Base-by-base conservation (phyloP, 176 grass and related monocot genomes). In the Carex scoparia region DNA sequence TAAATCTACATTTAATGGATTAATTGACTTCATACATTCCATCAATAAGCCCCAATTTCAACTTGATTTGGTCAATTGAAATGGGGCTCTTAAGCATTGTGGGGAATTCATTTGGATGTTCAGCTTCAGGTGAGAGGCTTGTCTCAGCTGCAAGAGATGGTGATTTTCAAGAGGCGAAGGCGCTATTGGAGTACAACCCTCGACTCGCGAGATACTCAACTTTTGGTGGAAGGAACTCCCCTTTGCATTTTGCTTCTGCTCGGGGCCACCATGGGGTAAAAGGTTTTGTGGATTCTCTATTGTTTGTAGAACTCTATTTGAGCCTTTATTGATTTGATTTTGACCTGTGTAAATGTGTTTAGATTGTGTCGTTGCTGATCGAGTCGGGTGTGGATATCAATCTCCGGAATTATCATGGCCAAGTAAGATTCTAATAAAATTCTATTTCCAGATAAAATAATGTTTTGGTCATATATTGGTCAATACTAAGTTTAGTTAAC, bases 51-150 rank as follows among this genome's bases (percentile, higher is more conserved):
- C 59, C 15, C 23, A 61, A 38, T 84, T 83, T 78, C 49, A 12
- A 56, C 61, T 85, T 81, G 5, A 69, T 58, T 85, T 89, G 71
- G 42, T 88, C 79, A 63, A 89, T 80, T 71, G n/a, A 83, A 55
- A 98, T 98, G 95, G 95, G 95, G 30, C 94, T 98, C 86, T 90
- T 98, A 66, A 94, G 91, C 86, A 87, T 98, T 56, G 89, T 98
- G 85, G 95, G 95, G 57, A 98, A 98, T 91, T 98, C 95, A 62
- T 95, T 98, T 15, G 95, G 95, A 7, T 98, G 95, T 80, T 95
- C 95, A 33, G 95, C 95, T 49, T 95, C 95, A 46, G 95, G 95
- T 28, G 95, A 98, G 89, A 87, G 93, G 53, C 95, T 98, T 49
- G 95, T 98, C 83, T 98, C 95, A 2, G 95, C 95, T 11, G 95